Evolutionary conservation across 345 rosid species (phyloP).

Genomic region (Bruguiera sexangula): DNA sequence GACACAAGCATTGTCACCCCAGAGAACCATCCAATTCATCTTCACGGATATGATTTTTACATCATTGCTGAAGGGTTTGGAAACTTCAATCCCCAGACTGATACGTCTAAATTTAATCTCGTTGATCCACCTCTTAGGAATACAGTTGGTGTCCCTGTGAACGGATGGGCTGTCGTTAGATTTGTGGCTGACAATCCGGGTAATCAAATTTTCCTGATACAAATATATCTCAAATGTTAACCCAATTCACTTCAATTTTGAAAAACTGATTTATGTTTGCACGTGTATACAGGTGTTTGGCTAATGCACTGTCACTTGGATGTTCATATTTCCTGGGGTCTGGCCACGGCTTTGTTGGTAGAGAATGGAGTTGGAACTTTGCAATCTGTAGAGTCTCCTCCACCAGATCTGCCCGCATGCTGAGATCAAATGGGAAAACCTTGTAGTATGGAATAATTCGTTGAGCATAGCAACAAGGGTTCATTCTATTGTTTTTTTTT

Average conservation of each 20-base stretch:
- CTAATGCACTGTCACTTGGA: constrained; percentile 36
- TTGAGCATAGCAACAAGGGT: constrained; percentile 15
- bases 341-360: constrained; percentile 32
- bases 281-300: constrained; percentile 23
- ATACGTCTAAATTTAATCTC: constrained; percentile 29
- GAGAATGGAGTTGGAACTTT: constrained; percentile 27
- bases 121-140: constrained; percentile 41
- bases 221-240: neutral
- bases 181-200: constrained; percentile 48
- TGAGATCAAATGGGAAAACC: constrained; percentile 2
- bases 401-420: constrained; percentile 30
- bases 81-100: constrained; percentile 34
- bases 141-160: constrained; percentile 35
- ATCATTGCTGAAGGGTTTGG: constrained; percentile 44
- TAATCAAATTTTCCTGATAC: constrained; percentile 1
- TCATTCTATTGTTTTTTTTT: constrained; percentile 1
- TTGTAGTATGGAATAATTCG: neutral
- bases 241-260: neutral
- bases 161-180: constrained; percentile 45
- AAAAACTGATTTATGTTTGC: neutral
- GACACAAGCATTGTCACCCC: constrained; percentile 38
- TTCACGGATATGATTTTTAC: constrained; percentile 48
- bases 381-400: constrained; percentile 28
- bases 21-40: constrained; percentile 45
- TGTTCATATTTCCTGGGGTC: constrained; percentile 31